Base-by-base conservation (phyloP, 495 filamentous ascomycete genomes). In the Penicillium robsamsonii region DNA sequence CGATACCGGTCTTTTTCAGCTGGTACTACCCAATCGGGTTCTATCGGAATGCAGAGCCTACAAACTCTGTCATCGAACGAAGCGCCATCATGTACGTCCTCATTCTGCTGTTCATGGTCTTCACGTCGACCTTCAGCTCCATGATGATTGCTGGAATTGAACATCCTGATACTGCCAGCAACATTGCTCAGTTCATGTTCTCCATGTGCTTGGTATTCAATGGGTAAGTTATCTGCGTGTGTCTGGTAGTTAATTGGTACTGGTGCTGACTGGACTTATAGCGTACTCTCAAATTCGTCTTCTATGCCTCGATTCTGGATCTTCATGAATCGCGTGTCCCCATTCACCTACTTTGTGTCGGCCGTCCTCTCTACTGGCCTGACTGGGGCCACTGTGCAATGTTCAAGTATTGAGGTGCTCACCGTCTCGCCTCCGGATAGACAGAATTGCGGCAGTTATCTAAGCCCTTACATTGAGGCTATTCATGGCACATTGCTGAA, bases 21-120 rank as follows among this genome's bases (percentile, higher is more conserved):
- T 92, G 87, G 87, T 92, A 92, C 65, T 93, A 91, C 67, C 89
- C 90, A 8, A 80, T 91, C 44, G 91, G 90, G 0, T 78, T 94
- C 0, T 87, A 88, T 63, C 70, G 70, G 30, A 92, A 96, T 64
- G 84, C 89, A 5, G 70, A 74, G 18, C 77, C 80, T 0, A 82
- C 84, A 2, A 76, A 79, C 50, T 63, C 78, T 43, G 78, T 84
- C 4, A 63, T 72, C 17, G 76, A 85, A 60, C 85, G 88, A 29
- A 81, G 85, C 33, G 83, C 72, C 13, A 79, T 88, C 29, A 86
- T 88, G 79, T 88, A 87, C 69, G 68, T 89, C 18, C 61, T 83
- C 12, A 64, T 83, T 49, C 63, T 70, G 65, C 58, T 71, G 11
- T 78, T 81, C 59, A 58, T 81, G 56, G 62, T 81, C 53, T 79